Percentiles rank a stretch among this genome's conserved stretches.
phyloP scores from a whole-genome alignment of 2,329 filamentous ascomycete genomes.

The Phyllosticta citrichinensis region DNA sequence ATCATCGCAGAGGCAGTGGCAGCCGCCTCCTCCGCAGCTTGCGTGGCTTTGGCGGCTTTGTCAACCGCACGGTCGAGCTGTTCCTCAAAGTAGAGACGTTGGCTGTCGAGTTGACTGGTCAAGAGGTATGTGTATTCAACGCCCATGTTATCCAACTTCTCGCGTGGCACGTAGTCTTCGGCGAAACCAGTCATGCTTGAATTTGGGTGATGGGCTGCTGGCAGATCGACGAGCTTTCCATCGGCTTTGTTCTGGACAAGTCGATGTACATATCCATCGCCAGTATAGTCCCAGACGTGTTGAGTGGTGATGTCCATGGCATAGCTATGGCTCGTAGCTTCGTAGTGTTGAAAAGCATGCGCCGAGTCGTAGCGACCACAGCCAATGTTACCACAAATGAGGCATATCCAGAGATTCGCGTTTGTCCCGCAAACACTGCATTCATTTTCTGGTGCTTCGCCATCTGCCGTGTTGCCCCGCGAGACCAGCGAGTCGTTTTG shows the following conservation, averaged over 20 bases:
- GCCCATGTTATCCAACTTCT: conserved; percentile 68
- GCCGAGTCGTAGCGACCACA: conserved; percentile 92
- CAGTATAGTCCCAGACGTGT: conserved; percentile 95
- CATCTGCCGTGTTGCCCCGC: conserved; percentile 25
- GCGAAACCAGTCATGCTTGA: conserved; percentile 31
- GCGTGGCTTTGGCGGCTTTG: conserved; percentile 68
- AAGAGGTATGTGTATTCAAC: conserved; percentile 92
- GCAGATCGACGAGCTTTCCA: conserved; percentile 86
- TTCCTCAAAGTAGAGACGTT: conserved; percentile 89
- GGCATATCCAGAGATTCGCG: conserved; percentile 85
- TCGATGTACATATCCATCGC: conserved; percentile 90
- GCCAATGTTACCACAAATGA: conserved; percentile 85
- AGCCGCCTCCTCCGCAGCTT: conserved; percentile 52
- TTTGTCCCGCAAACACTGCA: conserved; percentile 74
- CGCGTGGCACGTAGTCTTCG: conserved; percentile 61
- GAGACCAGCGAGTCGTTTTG: conserved; percentile 43
- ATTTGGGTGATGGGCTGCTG: conserved; percentile 34
- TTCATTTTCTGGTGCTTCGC: conserved; percentile 53
- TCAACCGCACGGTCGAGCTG: conserved; percentile 80
- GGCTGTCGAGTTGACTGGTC: conserved; percentile 84
- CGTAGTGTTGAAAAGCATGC: conserved; percentile 89
- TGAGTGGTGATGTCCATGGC: conserved; percentile 88
- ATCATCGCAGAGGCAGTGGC: conserved; percentile 40
- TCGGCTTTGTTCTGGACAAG: conserved; percentile 90
- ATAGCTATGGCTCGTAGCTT: conserved; percentile 80